Base-by-base conservation (phyloP, 768 basidiomycete species). In the Agaricus blazei region DNA sequence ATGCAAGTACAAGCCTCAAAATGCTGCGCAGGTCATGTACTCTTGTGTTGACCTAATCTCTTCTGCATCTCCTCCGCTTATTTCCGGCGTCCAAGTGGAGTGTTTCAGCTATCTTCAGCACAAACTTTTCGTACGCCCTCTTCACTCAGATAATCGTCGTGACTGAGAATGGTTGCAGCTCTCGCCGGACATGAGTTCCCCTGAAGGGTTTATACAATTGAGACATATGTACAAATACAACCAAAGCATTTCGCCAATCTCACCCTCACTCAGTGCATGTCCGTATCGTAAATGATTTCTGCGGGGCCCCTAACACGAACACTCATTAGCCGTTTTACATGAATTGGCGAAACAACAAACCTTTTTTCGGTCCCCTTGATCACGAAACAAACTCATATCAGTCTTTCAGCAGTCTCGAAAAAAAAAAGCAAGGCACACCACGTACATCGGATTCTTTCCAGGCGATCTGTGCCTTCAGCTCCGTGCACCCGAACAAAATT, bases 401-500 rank as follows among this genome's bases (percentile, higher is more conserved):
- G 24, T 50, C 45, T 14, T 9, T 58, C 51, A 36, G 46, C 14
- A 14, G 48, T 40, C 42, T 15, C 37, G 40, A 23, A 9, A 36
- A 36, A 43, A n/a, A 5, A 11, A 19, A 19, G 19, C 19, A 3
- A 34, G 11, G 5, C 34, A 11, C 34, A 11, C 26, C 19, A 56
- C 74, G 73, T 24, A 67, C 79, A 49, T 74, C 70, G 1, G 19
- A 19, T 42, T 81, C 79, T 57, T 69, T 64, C 80, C 81, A 84
- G 26, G 71, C 68, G 43, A 83, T 71, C 51, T 80, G 76, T 0
- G 80, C 81, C 54, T 71, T 74, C 58, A 82, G 61, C 57, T 83
- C 82, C 2, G 81, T 82, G 51, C 79, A 60, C 2, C 82, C 82
- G 57, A 84, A 81, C 12, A 76, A 63, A 24, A 84, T 57, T 11